Conservation (phyloP, 2,329 filamentous ascomycete genomes). For the Curvularia spicifera region DNA sequence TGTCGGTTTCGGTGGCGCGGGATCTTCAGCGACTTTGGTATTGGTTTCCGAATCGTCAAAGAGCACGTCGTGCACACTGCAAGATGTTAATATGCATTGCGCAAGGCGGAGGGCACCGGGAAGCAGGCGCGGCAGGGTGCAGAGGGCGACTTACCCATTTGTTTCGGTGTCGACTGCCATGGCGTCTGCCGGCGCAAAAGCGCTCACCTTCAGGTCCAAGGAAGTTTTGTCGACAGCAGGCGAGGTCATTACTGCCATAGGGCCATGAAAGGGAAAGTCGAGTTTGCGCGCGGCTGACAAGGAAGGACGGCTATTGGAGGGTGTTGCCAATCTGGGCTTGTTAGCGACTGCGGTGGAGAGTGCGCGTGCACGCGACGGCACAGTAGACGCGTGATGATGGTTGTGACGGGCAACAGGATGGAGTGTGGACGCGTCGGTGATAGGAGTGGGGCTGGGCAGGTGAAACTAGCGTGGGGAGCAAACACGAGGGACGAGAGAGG, state of each 20-base stretch:
- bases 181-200: conserved; percentile 55
- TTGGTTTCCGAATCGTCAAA: conserved; percentile 42
- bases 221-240: conserved; percentile 45
- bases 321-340: conserved; percentile 19
- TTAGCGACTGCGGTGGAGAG: conserved; percentile 24
- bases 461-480: conserved; percentile 30
- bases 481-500: conserved; percentile 22
- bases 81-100: conserved; percentile 21
- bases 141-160: conserved; percentile 64
- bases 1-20: conserved; percentile 33
- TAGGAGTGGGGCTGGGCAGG: conserved; percentile 18
- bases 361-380: conserved; percentile 26
- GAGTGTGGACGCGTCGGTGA: conserved; percentile 22
- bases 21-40: conserved; percentile 24
- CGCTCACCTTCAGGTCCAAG: conserved; percentile 60
- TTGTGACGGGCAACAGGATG: conserved; percentile 7
- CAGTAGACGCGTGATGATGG: conserved; percentile 24
- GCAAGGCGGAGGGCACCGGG: conserved; percentile 12
- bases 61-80: conserved; percentile 45
- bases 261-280: conserved; percentile 42
- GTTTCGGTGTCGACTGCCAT: conserved; percentile 61
- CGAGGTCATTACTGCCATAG: conserved; percentile 52
- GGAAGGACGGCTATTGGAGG: conserved; percentile 16
- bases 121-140: conserved; percentile 9
- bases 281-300: conserved; percentile 33